Conservation (phyloP, 345 rosid species). For the Camelina laxa region DNA sequence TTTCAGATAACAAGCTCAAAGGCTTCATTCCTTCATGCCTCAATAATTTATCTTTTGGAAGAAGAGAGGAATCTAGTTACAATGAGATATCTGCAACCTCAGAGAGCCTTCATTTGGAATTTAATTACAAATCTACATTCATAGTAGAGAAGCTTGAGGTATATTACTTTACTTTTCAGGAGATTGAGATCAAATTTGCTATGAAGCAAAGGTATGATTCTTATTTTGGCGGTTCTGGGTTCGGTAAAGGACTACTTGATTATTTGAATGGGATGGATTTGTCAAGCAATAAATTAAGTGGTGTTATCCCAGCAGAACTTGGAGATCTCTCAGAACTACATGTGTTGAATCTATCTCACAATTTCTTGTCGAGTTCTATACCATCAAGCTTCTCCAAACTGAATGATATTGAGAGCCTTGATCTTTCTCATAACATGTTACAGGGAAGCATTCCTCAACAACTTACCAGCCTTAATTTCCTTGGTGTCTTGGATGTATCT, state of each 20-base stretch:
- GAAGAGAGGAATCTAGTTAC: neutral
- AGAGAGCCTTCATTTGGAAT: neutral
- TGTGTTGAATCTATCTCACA: constrained; percentile 41
- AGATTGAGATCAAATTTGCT: neutral
- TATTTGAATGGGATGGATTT: constrained; percentile 45
- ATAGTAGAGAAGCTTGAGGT: neutral
- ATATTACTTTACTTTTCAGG: neutral
- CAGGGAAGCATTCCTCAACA: constrained; percentile 26
- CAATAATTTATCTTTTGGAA: neutral
- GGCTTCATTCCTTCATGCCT: constrained; percentile 13
- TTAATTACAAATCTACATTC: neutral
- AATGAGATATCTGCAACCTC: neutral
- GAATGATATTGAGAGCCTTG: constrained; percentile 45
- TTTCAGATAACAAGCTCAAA: neutral
- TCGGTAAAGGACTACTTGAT: neutral
- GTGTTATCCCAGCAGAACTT: constrained; percentile 40
- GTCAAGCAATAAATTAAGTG: constrained; percentile 39
- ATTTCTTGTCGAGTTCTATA: constrained; percentile 36
- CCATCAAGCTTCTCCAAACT: constrained; percentile 17
- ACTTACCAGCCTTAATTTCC: neutral
- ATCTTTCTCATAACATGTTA: constrained; percentile 18
- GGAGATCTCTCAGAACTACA: constrained; percentile 24
- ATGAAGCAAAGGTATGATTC: constrained; percentile 1
- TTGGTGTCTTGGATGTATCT: constrained; percentile 8
- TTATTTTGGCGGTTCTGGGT: neutral